phyloP scores from a whole-genome alignment of 139 green algal genomes.

The Chlamydomonas sp. region DNA sequence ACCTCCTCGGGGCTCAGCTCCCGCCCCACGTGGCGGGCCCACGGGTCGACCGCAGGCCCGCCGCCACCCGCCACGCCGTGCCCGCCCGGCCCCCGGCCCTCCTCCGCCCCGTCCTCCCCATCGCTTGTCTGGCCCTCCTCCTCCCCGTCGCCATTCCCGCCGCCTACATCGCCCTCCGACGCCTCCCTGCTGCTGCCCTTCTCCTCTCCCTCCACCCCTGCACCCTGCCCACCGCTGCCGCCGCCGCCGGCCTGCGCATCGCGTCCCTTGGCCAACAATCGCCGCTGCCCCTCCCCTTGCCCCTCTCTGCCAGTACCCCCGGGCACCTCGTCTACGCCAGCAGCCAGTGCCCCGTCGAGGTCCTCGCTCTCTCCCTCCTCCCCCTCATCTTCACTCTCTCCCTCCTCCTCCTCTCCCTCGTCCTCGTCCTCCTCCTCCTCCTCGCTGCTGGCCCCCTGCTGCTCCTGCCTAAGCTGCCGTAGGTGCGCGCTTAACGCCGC shows the following conservation, averaged over 20 bases:
- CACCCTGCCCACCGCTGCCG: no score
- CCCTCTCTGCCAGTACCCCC: background rate
- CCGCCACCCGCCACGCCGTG: background rate
- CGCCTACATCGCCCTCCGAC: background rate
- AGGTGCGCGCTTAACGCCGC: background rate
- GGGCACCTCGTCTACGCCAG: no score
- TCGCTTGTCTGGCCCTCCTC: background rate
- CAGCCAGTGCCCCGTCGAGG: no score
- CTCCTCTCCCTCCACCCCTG: background rate
- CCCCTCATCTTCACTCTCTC: background rate
- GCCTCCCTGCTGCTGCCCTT: background rate
- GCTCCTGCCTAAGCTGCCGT: constrained; percentile 18
- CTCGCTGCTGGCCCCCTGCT: constrained; percentile 1
- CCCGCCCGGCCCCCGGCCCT: background rate
- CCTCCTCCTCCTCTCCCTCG: constrained; percentile 20
- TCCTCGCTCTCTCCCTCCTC: background rate
- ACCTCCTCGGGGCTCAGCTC: constrained; percentile 33
- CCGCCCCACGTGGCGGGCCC: constrained; percentile 43
- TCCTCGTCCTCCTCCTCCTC: background rate
- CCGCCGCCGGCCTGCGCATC: no score
- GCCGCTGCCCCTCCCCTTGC: background rate
- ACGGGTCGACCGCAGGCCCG: constrained; percentile 24
- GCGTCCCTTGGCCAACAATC: no score
- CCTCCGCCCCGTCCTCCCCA: background rate
- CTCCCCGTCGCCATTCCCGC: background rate